Evolutionary conservation across 1,284 basidiomycete genomes (phyloP).

Genomic region (Trametes versicolor): DNA sequence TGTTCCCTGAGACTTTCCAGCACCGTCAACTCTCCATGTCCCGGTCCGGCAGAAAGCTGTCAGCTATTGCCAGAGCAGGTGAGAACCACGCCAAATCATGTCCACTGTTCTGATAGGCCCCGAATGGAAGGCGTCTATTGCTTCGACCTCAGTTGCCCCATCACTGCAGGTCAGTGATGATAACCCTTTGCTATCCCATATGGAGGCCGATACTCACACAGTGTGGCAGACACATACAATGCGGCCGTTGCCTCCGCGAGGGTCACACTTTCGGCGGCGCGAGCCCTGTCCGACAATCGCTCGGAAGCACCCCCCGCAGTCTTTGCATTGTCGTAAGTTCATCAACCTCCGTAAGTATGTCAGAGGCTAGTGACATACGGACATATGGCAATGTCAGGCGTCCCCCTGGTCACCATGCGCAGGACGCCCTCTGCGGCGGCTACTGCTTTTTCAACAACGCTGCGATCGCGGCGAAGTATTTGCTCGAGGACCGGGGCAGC

Average conservation of each 20-base stretch:
- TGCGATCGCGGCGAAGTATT: constrained; percentile 46
- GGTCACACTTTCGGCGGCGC: constrained; percentile 43
- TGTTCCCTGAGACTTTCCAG: constrained; percentile 48
- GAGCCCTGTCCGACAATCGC: constrained; percentile 13
- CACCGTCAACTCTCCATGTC: constrained; percentile 36
- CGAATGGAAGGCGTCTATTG: constrained; percentile 46
- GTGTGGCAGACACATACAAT: constrained; percentile 43
- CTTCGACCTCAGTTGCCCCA: constrained; percentile 50
- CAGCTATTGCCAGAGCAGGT: constrained; percentile 46
- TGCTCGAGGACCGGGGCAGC: constrained; percentile 32
- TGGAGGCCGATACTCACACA: not conserved
- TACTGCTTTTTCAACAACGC: constrained; percentile 51
- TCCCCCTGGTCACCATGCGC: constrained; percentile 51
- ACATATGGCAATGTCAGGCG: constrained; percentile 37
- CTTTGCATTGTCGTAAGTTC: constrained; percentile 46
- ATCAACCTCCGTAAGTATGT: not conserved
- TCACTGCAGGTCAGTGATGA: constrained; percentile 41
- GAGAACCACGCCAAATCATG: constrained; percentile 4
- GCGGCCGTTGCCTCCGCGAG: constrained; percentile 44
- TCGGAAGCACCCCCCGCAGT: constrained; percentile 13
- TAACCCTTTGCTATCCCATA: not conserved
- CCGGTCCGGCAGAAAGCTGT: constrained; percentile 18
- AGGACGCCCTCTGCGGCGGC: constrained; percentile 45
- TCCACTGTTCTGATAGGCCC: not conserved
- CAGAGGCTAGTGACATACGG: not conserved